Evolutionary conservation across 2,329 filamentous ascomycete genomes (phyloP).

Genomic region (Dothistroma pini): DNA sequence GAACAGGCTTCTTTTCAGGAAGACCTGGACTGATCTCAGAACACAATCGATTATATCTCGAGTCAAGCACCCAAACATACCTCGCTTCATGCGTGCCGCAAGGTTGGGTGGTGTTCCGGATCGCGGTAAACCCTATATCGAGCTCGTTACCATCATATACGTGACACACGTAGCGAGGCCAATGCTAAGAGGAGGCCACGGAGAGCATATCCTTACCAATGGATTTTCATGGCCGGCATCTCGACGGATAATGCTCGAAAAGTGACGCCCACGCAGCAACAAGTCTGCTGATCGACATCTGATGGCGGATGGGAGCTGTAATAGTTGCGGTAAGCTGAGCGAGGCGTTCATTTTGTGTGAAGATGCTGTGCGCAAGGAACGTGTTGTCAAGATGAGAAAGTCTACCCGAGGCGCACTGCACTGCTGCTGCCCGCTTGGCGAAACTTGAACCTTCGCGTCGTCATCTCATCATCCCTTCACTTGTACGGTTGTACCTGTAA

Average conservation of each 20-base stretch:
- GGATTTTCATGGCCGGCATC: conserved; percentile 76
- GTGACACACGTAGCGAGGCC: neutral
- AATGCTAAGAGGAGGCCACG: neutral
- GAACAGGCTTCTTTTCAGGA: conserved; percentile 75
- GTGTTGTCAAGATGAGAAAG: neutral
- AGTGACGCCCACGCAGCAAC: conserved; percentile 40
- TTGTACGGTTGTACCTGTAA: no score
- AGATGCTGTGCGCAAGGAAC: neutral
- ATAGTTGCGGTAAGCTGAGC: neutral
- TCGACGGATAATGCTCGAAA: conserved; percentile 51
- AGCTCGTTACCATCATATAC: neutral
- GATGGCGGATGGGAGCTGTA: conserved; percentile 11
- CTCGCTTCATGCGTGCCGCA: conserved; percentile 68
- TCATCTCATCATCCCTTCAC: no score
- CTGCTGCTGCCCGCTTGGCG: neutral
- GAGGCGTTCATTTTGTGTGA: neutral
- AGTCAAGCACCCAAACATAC: conserved; percentile 9
- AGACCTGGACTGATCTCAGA: conserved; percentile 48
- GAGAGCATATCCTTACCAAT: conserved; percentile 53
- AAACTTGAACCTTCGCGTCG: neutral
- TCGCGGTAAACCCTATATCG: conserved; percentile 71
- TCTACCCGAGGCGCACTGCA: neutral
- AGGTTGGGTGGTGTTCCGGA: conserved; percentile 64
- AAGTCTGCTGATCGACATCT: conserved; percentile 6
- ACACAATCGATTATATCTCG: neutral